Base-by-base conservation (phyloP, 306 rosid species). In the Sicyos edulis region DNA sequence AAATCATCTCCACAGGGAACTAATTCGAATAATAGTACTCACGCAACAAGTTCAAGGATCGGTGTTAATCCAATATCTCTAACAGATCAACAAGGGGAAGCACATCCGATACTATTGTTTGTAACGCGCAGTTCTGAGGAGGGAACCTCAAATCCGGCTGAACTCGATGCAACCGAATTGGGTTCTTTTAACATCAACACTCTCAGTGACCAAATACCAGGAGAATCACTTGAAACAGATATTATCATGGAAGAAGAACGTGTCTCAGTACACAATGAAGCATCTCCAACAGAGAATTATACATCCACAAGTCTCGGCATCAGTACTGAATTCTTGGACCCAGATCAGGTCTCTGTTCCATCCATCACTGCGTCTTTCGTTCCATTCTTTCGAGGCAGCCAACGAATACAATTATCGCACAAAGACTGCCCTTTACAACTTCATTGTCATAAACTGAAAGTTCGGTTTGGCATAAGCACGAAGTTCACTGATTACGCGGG, bases 401-500 rank as follows among this genome's bases (percentile, higher is more conserved):
- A 76, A 67, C 91, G 83, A 81, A 85, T 93, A 74, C 86, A 83
- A 74, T 77, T 93, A 72, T 75, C 73, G 81, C 96, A 93, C 76
- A 70, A 81, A 52, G 90, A 89, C 53, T 78, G 54, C 61, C 75
- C 75, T 63, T 86, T 93, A 79, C 95, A 86, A 79, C 90, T 93
- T 76, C 74, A 21, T 49, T 84, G 86, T 83, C 16, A 56, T 70
- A 71, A 53, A 80, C 60, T 90, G 86, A 93, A 83, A 87, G 91
- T 93, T 62, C 86, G 95, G 76, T 93, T 93, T 77, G 99, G 97
- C 81, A 77, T 91, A 68, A 88, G 80, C 81, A 58, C 86, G 7
- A 90, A 80, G 82, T 93, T 86, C 80, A 21, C 76, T 22, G 95
- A 93, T 81, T 78, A 32, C 19, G 95, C 89, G 77, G 97, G 99